phyloP scores from a whole-genome alignment of 2,329 filamentous ascomycete genomes.

The Zasmidium cellare region DNA sequence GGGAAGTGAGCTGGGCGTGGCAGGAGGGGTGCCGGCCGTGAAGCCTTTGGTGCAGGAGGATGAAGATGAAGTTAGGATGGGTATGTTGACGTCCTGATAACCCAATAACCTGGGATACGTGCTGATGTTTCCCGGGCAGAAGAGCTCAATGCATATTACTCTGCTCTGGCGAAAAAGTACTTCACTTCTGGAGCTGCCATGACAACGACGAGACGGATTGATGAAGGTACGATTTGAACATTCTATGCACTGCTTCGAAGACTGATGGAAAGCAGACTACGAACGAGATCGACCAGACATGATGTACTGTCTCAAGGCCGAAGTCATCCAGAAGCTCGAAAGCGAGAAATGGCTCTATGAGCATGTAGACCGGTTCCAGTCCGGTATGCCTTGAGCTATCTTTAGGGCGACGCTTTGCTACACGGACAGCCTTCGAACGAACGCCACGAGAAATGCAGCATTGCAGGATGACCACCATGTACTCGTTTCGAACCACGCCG shows the following conservation, averaged over 20 bases:
- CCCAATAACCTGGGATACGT: not conserved
- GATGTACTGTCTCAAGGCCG: conserved; percentile 23
- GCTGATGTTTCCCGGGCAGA: no score
- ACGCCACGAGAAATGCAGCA: no score
- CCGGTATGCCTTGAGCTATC: conserved; percentile 1
- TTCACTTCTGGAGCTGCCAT: conserved; percentile 28
- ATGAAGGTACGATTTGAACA: conserved; percentile 17
- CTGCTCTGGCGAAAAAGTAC: conserved; percentile 24
- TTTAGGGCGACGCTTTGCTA: not conserved
- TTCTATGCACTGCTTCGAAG: not conserved
- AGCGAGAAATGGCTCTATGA: conserved; percentile 31
- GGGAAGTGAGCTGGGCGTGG: conserved; percentile 2
- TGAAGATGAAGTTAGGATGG: conserved; percentile 2
- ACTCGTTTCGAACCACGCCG: no score
- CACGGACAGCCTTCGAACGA: no score
- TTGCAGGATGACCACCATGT: no score
- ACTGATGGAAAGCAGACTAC: conserved; percentile 22
- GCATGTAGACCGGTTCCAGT: conserved; percentile 18
- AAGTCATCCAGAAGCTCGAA: conserved; percentile 28
- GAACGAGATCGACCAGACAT: conserved; percentile 24
- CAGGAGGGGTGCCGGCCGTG: not conserved
- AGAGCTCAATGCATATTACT: not conserved
- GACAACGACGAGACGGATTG: conserved; percentile 10
- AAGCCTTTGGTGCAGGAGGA: conserved; percentile 1
- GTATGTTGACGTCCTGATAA: not conserved